Evolutionary conservation across 768 basidiomycete genomes (phyloP), one percentile per base, ranked within the genome.

Genomic region (Tylopilus cervinicoccineus): DNA sequence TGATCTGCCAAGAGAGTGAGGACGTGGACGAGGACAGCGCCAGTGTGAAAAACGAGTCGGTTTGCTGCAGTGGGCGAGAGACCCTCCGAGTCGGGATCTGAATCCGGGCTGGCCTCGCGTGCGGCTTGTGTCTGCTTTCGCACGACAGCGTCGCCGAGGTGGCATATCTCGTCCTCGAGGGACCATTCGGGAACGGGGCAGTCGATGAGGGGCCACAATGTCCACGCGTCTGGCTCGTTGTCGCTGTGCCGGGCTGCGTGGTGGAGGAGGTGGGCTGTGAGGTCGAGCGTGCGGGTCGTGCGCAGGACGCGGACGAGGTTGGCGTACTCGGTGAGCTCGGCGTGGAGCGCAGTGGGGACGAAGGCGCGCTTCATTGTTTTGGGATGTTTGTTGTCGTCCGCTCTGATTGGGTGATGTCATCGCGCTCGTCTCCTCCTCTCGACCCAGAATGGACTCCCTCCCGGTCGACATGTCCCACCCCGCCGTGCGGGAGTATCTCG

Each of bases 141-240:
- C 34, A 74, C 50, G 24, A 67, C 63, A 12, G 71, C 62, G 17
- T 72, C 65, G 6, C 74, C 73, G 26, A 88, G 57, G 2, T 72
- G 61, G 19, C 65, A 64, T 9, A 90, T 72, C 65, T 90, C 88
- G 53, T 90, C 88, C 39, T 81, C 74, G 19, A 91, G 67, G 9
- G 68, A 67, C 83, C 83, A 90, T 65, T 88, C 81, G 1, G 88
- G 86, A 9, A 77, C 69, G 20, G 74, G 70, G 14, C 86, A 75
- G 56, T 90, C 85, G 16, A 80, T 74, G 43, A 89, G 75, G 1
- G 88, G 88, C 88, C 88, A 91, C 7, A 80, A 72, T 0, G 87
- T 88, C 86, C 86, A 89, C 0, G 69, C 70, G 56, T 84, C 79
- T 59, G 60, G 22, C 6, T 41, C 46, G 1, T 56, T 58, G 5